These are phyloP conservation scores for Chrysoporthe cubensis DNA, from an alignment of 2,329 filamentous ascomycete species.

Conservation along the genomic window DNA sequence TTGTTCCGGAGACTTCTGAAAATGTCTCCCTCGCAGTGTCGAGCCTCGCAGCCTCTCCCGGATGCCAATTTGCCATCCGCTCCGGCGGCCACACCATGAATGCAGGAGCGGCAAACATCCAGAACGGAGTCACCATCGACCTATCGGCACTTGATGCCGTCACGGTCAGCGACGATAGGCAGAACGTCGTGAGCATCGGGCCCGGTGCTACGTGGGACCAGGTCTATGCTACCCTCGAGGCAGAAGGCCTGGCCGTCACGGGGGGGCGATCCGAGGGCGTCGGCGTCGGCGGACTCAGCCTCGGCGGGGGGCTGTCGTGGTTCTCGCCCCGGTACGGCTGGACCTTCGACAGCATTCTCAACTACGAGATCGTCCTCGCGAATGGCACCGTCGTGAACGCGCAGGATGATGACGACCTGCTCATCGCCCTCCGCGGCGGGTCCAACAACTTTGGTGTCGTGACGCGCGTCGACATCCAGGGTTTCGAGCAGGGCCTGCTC, in stretches of 20 bases:
- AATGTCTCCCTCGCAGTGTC: slow-evolving; percentile 1
- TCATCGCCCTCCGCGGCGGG: slow-evolving; percentile 34
- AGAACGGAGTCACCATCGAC: slow-evolving; percentile 4
- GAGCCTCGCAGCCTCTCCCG: neutral
- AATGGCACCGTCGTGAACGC: slow-evolving; percentile 33
- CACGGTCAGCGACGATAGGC: slow-evolving; percentile 28
- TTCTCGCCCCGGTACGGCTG: slow-evolving; percentile 23
- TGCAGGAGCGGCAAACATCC: neutral
- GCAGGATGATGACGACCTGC: slow-evolving; percentile 34
- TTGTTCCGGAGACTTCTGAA: neutral
- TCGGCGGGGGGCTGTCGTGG: slow-evolving; percentile 41
- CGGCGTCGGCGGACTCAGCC: slow-evolving; percentile 36
- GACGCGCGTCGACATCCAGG: slow-evolving; percentile 32
- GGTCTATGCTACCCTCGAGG: slow-evolving; percentile 35
- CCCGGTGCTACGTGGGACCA: slow-evolving; percentile 37
- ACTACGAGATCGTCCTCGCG: slow-evolving; percentile 34
- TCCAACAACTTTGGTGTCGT: slow-evolving; percentile 39
- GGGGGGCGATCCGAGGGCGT: slow-evolving; percentile 36
- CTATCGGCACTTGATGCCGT: slow-evolving; percentile 1
- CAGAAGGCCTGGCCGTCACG: slow-evolving; percentile 32
- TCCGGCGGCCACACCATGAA: slow-evolving; percentile 4
- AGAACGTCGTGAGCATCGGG: slow-evolving; percentile 37
- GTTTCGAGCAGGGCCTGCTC: slow-evolving; percentile 30
- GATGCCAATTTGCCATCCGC: slow-evolving; percentile 11
- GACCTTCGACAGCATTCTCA: slow-evolving; percentile 8